phyloP scores from a whole-genome alignment of 345 rosid species.

The Euclidium syriacum region DNA sequence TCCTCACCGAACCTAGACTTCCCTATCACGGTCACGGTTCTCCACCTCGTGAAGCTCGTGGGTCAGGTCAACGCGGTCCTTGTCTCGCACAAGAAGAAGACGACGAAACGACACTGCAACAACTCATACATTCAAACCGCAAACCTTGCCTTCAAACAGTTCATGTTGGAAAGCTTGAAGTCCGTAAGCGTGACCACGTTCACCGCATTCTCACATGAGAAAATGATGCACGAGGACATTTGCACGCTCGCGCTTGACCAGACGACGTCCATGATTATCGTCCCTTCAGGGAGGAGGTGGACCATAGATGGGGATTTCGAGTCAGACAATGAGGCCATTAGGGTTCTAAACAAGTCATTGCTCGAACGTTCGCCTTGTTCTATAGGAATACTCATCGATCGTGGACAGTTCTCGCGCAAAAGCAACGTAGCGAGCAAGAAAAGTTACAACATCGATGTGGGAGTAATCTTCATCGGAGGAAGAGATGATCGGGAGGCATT shows the following conservation, averaged over 20 bases:
- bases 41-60: no score
- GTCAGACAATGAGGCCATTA: not conserved
- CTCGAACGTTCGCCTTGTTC: not conserved
- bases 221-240: not conserved
- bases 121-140: not conserved
- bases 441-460: not conserved
- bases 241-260: not conserved
- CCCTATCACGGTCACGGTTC: constrained; percentile 25
- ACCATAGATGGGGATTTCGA: constrained; percentile 12
- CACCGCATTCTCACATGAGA: not conserved
- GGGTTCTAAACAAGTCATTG: not conserved
- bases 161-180: no score
- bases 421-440: not conserved
- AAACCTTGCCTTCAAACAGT: not conserved
- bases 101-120: not conserved
- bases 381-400: not conserved
- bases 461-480: not conserved
- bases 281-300: constrained; percentile 4
- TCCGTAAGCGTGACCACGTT: not conserved
- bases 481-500: not conserved
- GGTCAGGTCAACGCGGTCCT: constrained; percentile 35
- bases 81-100: constrained; percentile 26
- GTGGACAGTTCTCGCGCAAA: not conserved
- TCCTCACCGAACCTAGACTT: constrained; percentile 12
- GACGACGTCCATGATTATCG: not conserved